These are phyloP conservation scores for Pseudopithomyces chartarum DNA, from an alignment of 2,329 filamentous ascomycete genomes.

Conservation along the genomic window DNA sequence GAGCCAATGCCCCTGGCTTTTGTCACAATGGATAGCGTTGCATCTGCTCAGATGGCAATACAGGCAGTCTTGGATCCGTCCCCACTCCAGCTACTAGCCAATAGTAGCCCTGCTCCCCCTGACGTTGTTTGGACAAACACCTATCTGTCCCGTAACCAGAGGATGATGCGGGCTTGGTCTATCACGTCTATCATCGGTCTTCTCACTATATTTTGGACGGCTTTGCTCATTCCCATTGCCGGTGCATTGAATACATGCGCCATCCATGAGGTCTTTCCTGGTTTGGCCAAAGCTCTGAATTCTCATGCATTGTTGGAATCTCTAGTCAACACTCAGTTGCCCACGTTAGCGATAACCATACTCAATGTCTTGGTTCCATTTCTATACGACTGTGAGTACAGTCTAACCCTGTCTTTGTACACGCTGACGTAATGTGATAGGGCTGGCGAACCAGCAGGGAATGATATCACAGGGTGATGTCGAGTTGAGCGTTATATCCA, in stretches of 20 bases:
- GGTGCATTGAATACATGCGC: conserved; percentile 80
- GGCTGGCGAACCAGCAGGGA: conserved; percentile 85
- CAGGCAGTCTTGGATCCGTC: conserved; percentile 92
- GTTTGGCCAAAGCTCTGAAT: conserved; percentile 69
- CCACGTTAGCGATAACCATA: conserved; percentile 82
- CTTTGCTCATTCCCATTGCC: conserved; percentile 79
- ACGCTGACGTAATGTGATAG: conserved; percentile 38
- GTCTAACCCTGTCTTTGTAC: neutral
- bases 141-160: conserved; percentile 74
- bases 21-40: conserved; percentile 96
- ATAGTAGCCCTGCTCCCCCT: conserved; percentile 82
- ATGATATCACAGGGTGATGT: conserved; percentile 95
- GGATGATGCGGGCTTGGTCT: conserved; percentile 79
- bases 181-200: conserved; percentile 83
- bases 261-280: conserved; percentile 73
- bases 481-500: conserved; percentile 91
- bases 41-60: conserved; percentile 90
- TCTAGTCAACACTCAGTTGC: conserved; percentile 84
- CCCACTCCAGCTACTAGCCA: conserved; percentile 83
- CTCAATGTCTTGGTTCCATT: conserved; percentile 91
- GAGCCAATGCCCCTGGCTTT: conserved; percentile 83
- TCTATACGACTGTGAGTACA: conserved; percentile 77
- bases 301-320: conserved; percentile 72
- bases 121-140: conserved; percentile 97
- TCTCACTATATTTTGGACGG: conserved; percentile 86